Conservation (phyloP, 139 green algal genomes). For the Chlorella sp. region DNA sequence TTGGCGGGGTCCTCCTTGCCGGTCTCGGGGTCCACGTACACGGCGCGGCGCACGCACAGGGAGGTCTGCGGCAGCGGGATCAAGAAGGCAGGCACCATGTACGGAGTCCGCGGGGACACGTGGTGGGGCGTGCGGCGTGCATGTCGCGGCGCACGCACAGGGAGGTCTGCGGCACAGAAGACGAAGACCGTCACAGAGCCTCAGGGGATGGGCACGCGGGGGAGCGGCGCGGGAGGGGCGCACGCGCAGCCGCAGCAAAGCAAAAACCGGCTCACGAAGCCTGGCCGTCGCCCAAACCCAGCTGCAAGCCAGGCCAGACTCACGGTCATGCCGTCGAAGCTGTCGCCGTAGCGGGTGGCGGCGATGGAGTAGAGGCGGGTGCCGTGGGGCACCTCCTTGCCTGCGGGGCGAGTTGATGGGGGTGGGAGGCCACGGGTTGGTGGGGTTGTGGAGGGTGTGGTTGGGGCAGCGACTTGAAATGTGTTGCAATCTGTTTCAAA, state of each 20-base stretch:
- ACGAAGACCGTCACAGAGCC: not conserved
- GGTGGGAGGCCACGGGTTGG: no score
- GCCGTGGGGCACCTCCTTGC: conserved; percentile 96
- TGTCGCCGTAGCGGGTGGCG: conserved; percentile 95
- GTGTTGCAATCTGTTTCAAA: no score
- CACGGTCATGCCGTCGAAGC: conserved; percentile 93
- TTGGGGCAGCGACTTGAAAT: no score
- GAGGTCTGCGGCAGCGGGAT: conserved; percentile 64
- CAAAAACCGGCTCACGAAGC: no score
- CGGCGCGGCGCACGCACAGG: conserved; percentile 96
- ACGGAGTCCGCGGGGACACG: no score
- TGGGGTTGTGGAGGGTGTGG: no score
- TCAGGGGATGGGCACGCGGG: not conserved
- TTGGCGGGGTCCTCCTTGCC: conserved; percentile 94
- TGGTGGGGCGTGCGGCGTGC: no score
- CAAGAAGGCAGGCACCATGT: no score
- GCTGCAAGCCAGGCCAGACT: not conserved
- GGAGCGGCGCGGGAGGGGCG: no score
- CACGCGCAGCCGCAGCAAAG: not conserved
- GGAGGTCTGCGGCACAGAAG: not conserved
- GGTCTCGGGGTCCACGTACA: conserved; percentile 89
- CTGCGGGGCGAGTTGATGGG: no score
- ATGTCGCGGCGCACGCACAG: conserved; percentile 96
- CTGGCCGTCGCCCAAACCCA: not conserved
- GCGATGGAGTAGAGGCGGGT: conserved; percentile 99